Evolutionary conservation across 2,329 filamentous ascomycete genomes (phyloP).

Genomic region (Trichophyton mentagrophytes): DNA sequence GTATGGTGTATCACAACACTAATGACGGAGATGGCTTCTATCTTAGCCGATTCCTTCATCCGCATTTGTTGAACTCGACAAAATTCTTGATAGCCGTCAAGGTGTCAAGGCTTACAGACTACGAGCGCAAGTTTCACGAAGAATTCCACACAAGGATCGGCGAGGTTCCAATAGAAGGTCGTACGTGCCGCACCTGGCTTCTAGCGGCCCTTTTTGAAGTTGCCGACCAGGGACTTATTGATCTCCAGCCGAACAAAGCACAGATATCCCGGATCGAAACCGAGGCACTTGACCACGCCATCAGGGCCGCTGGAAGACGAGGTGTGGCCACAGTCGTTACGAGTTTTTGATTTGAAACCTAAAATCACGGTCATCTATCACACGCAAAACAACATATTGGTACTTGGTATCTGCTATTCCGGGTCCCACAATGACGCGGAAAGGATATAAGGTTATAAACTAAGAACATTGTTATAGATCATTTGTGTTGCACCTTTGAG

Average conservation of each 20-base stretch:
- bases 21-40: background rate
- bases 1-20: constrained; percentile 10
- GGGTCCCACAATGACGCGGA: background rate
- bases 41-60: background rate
- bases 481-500: background rate
- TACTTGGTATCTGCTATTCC: background rate
- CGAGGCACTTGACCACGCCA: background rate
- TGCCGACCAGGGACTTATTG: constrained; percentile 3
- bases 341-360: background rate
- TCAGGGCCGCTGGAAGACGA: background rate
- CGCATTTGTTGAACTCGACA: constrained; percentile 5
- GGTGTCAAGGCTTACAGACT: constrained; percentile 4
- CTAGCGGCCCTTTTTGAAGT: background rate
- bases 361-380: background rate
- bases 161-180: background rate
- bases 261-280: background rate
- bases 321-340: background rate
- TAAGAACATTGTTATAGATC: background rate
- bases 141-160: background rate
- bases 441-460: background rate
- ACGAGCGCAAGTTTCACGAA: constrained; percentile 3
- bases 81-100: constrained; percentile 4
- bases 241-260: background rate
- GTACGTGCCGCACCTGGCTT: constrained; percentile 8
- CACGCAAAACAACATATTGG: background rate